phyloP scores from a whole-genome alignment of 208 protist species.

The Acanthamoeba culbertsoni region DNA sequence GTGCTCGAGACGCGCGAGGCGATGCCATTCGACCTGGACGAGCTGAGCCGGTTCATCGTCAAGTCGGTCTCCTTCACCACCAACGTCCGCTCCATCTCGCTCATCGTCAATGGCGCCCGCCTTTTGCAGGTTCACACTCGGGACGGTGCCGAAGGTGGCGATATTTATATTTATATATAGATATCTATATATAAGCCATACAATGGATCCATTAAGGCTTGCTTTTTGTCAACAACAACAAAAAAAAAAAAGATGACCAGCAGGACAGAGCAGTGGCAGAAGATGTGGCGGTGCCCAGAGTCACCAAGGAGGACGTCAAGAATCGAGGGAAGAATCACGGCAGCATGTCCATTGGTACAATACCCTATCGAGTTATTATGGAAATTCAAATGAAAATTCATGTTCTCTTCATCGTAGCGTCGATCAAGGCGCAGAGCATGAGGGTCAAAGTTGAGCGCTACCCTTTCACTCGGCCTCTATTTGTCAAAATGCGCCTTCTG shows the following conservation, averaged over 20 bases:
- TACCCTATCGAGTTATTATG: too few relatives aligned
- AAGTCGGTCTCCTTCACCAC: conserved; percentile 26
- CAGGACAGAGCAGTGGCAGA: background rate
- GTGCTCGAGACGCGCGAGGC: conserved; percentile 1
- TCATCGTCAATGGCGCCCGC: background rate
- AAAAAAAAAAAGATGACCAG: background rate
- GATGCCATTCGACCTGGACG: conserved; percentile 40
- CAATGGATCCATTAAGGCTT: too few relatives aligned
- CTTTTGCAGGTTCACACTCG: background rate
- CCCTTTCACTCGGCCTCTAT: background rate
- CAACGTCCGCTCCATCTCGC: conserved; percentile 9
- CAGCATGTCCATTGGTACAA: background rate
- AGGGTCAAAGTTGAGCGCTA: background rate
- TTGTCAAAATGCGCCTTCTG: background rate
- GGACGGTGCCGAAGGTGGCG: background rate
- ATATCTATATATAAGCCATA: background rate
- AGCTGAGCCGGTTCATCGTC: conserved; percentile 26
- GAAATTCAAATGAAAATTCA: too few relatives aligned
- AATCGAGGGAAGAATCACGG: background rate
- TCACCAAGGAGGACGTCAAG: background rate
- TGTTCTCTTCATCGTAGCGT: background rate
- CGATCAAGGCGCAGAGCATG: conserved; percentile 18
- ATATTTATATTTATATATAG: background rate
- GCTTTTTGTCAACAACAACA: background rate
- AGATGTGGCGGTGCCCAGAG: background rate